Evolutionary conservation across 2,329 filamentous ascomycete species (phyloP), one percentile per base, ranked within the genome.

Genomic region (Exophiala sp.): DNA sequence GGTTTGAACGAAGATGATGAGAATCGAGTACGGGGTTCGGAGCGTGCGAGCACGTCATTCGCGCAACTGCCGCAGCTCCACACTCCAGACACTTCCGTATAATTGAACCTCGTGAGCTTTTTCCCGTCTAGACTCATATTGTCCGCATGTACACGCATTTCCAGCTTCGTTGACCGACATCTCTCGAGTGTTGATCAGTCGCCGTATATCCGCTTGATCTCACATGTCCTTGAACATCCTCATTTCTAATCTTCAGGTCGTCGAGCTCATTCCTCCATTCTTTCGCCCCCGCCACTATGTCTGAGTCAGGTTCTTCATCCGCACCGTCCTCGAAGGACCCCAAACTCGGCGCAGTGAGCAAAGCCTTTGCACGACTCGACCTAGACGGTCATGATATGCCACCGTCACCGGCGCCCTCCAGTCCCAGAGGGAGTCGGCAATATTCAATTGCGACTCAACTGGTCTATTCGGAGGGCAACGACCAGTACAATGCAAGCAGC

Each of bases 401-500:
- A 44, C 90, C 90, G 1, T 96, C 93, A 6, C 93, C 93, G 1
- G 88, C 93, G 19, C 89, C 91, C 2, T 97, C 91, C 13, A 95
- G 85, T 65, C 93, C 93, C 19, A 80, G 84, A 65, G 86, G 83
- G 65, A 89, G 88, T 57, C 82, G 85, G 59, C 87, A 88, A 60
- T 98, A 97, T 71, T 89, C 90, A 39, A 80, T 98, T 54, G 91
- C 91, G 50, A 98, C 93, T 3, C 93, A 98, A 72, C 76, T 98
- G 56, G 93, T 98, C 53, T 97, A 91, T 69, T 97, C 91, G 44
- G 93, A 98, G 63, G 83, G 85, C 67, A 93, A 85, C 70, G 93
- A 98, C 70, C 93, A 98, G 73, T 96, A 97, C 75, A 94, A 94
- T 65, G 81, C 93, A 50, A 95, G 88, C 62, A 97, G 90, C 69